phyloP scores from a whole-genome alignment of 179 eudicot genomes.

The Monotropa hypopitys region DNA sequence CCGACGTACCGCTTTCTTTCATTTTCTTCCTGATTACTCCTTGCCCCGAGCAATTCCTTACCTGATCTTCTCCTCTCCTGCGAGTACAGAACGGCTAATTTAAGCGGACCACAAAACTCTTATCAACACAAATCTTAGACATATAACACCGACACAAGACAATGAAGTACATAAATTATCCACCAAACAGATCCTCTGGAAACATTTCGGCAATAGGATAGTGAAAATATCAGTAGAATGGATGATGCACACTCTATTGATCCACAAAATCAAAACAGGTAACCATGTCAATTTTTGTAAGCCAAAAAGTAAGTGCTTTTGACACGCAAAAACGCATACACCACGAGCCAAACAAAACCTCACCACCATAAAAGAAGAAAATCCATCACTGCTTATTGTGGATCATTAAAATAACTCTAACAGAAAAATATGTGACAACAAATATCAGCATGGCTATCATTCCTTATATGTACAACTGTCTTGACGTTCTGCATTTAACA shows the following conservation, averaged over 20 bases:
- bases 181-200: not conserved
- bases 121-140: not conserved
- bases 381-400: not conserved
- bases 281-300: not conserved
- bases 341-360: not conserved
- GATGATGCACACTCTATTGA: not conserved
- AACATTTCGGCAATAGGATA: not conserved
- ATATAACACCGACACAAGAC: not conserved
- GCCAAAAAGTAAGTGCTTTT: not conserved
- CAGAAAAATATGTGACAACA: not conserved
- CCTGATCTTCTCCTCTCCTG: constrained; percentile 59
- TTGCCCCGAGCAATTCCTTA: constrained; percentile 47
- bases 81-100: constrained; percentile 5
- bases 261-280: not conserved
- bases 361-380: not conserved
- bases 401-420: not conserved
- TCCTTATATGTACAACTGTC: not conserved
- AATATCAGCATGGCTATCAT: not conserved
- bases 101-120: not conserved
- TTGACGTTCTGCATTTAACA: not conserved
- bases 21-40: constrained; percentile 46
- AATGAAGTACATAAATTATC: not conserved
- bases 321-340: not conserved
- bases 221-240: not conserved
- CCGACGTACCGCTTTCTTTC: constrained; percentile 50